These are phyloP conservation scores for Talaromyces wortmannii DNA, from an alignment of 495 filamentous ascomycete species.

Conservation along the genomic window DNA sequence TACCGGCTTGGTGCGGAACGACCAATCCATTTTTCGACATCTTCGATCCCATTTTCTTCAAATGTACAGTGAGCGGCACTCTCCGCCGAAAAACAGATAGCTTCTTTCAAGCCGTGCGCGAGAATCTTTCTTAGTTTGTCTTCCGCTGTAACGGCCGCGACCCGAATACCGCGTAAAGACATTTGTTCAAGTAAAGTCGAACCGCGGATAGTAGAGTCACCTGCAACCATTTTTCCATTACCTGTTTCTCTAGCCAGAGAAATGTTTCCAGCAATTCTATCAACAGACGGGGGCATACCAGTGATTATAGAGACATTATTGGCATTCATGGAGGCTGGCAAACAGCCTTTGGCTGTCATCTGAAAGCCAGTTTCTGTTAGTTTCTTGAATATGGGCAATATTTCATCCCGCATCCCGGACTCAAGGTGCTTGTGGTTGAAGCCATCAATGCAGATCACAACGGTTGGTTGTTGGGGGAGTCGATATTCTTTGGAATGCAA, in stretches of 20 bases:
- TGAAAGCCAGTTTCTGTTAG: constrained; percentile 23
- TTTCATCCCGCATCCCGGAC: constrained; percentile 15
- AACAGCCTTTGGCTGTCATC: constrained; percentile 20
- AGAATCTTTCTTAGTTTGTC: constrained; percentile 29
- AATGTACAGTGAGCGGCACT: constrained; percentile 13
- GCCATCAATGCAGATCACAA: constrained; percentile 29
- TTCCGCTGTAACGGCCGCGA: constrained; percentile 30
- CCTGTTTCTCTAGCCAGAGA: constrained; percentile 25
- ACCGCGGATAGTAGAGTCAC: constrained; percentile 21
- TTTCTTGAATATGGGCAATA: constrained; percentile 18
- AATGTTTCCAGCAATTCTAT: constrained; percentile 30
- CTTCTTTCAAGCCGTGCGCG: constrained; percentile 19
- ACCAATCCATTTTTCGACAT: constrained; percentile 26
- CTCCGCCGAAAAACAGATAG: constrained; percentile 29
- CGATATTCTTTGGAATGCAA: constrained; percentile 15
- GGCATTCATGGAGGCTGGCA: constrained; percentile 30
- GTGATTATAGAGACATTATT: constrained; percentile 31
- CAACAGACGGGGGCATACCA: constrained; percentile 17
- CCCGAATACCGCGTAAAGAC: constrained; percentile 20
- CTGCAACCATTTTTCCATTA: constrained; percentile 25
- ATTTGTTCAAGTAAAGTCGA: constrained; percentile 28
- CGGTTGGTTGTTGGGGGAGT: constrained; percentile 15
- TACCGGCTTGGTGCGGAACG: constrained; percentile 21
- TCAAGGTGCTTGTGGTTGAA: constrained; percentile 28
- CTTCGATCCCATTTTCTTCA: constrained; percentile 15